Base-by-base conservation (phyloP, 225 moss, liverwort and hornwort species). In the Takakia lepidozioides region DNA sequence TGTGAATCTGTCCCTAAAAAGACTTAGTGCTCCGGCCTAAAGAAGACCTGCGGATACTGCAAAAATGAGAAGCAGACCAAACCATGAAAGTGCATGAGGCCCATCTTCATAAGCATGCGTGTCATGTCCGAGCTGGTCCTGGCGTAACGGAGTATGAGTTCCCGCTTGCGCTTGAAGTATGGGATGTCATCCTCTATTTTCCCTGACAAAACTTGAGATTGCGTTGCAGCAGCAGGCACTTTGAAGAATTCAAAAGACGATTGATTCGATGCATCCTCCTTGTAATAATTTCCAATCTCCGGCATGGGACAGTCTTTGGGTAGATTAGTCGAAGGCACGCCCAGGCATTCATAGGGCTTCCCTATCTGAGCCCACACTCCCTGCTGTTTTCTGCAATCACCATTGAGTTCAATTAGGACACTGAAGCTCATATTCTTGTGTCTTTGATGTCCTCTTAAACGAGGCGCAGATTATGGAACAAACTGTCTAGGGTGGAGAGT, bases 351-450 rank as follows among this genome's bases (percentile, higher is more conserved):
- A 38, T 90, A 95, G 10, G 82, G 67, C 37, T 84, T 72, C 22
- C 95, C 95, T 1, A 75, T 68, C 49, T 85, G 82, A 25, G 95
- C 65, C 90, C 95, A 95, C 1, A 87, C 82, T 29, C 90, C 95
- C 43, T 81, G 80, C 34, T 82, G 77, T n/a, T 69, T 73, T 71
- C 95, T 95, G 75, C 80, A 58, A 16, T 26, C 17, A 55, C 53
- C 29, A 27, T 38, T 37, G 48, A 29, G 63, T 59, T 52, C 44
- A 46, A 18, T 59, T 19, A 17, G 4, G 30, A 57, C 32, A 42
- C 39, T 23, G 45, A 25, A 20, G 38, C n/a, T n/a, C n/a, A n/a
- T n/a, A n/a, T n/a, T n/a, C n/a, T n/a, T n/a, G n/a, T n/a, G n/a
- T n/a, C n/a, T n/a, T n/a, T n/a, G n/a, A n/a, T n/a, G n/a, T n/a